Conservation (phyloP, 768 basidiomycete species). For the Nidularia pulvinata region DNA sequence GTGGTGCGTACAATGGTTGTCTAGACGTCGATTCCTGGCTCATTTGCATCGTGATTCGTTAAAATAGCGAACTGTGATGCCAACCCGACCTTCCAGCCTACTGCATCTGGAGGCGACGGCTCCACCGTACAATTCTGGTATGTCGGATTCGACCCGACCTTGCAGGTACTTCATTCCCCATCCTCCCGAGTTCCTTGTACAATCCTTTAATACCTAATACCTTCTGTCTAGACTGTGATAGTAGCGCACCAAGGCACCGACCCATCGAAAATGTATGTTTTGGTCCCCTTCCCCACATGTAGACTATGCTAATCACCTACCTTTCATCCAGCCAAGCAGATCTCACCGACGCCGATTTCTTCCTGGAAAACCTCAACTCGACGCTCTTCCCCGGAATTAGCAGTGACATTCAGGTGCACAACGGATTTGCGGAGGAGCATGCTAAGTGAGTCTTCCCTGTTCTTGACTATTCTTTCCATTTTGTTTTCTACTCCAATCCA, state of each 20-base stretch:
- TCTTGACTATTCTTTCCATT: background rate
- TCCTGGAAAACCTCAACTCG: conserved; percentile 10
- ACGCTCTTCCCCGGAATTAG: conserved; percentile 20
- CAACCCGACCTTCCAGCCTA: conserved; percentile 43
- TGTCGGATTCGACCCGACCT: conserved; percentile 15
- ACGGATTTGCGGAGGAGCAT: conserved; percentile 12
- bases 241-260: conserved; percentile 18
- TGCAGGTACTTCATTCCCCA: too few relatives aligned
- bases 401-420: conserved; percentile 15
- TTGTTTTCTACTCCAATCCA: too few relatives aligned
- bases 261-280: conserved; percentile 25
- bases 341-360: conserved; percentile 15
- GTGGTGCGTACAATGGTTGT: conserved; percentile 16
- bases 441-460: conserved; percentile 1
- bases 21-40: background rate
- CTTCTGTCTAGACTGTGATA: conserved; percentile 4
- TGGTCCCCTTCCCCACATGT: background rate
- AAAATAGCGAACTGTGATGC: conserved; percentile 40
- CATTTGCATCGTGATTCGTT: background rate
- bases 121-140: conserved; percentile 38
- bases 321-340: background rate
- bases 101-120: conserved; percentile 51
- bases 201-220: background rate
- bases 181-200: background rate
- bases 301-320: too few relatives aligned